Percentiles rank a stretch among this genome's conserved stretches.
These are phyloP conservation scores for Heritiera littoralis DNA, from an alignment of 345 rosid genomes.

Conservation along the genomic window DNA sequence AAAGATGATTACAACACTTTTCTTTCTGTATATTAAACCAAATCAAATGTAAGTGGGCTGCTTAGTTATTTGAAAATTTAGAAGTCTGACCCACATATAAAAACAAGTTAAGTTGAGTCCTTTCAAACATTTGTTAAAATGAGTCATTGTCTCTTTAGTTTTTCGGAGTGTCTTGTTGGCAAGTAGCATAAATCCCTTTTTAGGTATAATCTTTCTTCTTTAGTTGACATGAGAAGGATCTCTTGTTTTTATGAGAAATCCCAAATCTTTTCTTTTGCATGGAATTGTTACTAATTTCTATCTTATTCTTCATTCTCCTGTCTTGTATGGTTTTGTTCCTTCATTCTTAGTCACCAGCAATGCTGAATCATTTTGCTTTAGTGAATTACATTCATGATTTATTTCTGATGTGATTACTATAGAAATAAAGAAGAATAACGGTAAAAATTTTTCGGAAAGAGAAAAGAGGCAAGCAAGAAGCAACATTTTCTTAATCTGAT, in stretches of 20 bases:
- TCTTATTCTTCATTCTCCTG: background rate
- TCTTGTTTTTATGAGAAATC: background rate
- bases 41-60: background rate
- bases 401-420: background rate
- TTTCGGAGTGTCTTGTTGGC: constrained; percentile 25
- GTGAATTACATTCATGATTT: background rate
- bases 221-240: constrained; percentile 20
- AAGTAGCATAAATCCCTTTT: constrained; percentile 27
- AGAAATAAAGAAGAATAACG: background rate
- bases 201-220: constrained; percentile 25
- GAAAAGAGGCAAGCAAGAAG: background rate
- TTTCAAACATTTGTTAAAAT: constrained; percentile 18
- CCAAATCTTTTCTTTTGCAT: constrained; percentile 9
- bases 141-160: constrained; percentile 12
- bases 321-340: background rate
- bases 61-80: background rate
- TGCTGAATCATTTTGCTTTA: background rate
- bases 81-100: background rate
- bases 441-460: background rate
- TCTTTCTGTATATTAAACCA: background rate
- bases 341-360: background rate
- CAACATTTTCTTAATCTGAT: background rate
- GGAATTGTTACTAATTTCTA: constrained; percentile 1
- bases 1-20: too few species aligned
- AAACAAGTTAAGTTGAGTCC: background rate